Evolutionary conservation across 2,329 filamentous ascomycete genomes (phyloP).

Genomic region (Neonectria punicea): DNA sequence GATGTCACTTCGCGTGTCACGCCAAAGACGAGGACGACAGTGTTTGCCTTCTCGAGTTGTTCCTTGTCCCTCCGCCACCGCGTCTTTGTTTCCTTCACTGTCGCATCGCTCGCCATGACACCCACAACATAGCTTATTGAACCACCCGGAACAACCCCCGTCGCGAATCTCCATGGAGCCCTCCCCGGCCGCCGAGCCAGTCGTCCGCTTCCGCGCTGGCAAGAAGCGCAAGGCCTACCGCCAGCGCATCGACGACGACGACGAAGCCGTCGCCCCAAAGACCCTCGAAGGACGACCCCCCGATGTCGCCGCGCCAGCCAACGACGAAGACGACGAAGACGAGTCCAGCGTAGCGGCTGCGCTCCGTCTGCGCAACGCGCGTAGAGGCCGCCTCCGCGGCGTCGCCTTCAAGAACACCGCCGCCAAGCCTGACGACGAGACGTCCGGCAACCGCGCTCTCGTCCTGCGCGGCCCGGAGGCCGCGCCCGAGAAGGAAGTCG

Average conservation of each 20-base stretch:
- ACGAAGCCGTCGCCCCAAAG: conserved; percentile 10
- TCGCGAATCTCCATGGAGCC: conserved; percentile 34
- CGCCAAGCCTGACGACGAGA: conserved; percentile 32
- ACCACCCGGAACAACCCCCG: conserved; percentile 2
- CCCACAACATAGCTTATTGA: background rate
- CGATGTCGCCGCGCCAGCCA: conserved; percentile 10
- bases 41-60: background rate
- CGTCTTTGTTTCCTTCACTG: background rate
- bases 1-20: conserved; percentile 3
- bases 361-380: conserved; percentile 63
- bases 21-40: background rate
- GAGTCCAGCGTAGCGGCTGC: conserved; percentile 56
- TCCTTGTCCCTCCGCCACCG: background rate
- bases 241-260: conserved; percentile 56
- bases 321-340: conserved; percentile 16
- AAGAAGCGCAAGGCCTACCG: conserved; percentile 72
- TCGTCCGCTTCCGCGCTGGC: conserved; percentile 63
- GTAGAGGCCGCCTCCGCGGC: conserved; percentile 62
- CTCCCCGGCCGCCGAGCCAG: conserved; percentile 35
- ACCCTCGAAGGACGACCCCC: background rate
- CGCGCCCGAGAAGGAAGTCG: conserved; percentile 28
- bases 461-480: conserved; percentile 49
- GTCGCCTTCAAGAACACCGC: conserved; percentile 63
- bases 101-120: conserved; percentile 8
- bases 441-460: conserved; percentile 48